Evolutionary conservation across 179 eudicot species (phyloP), one percentile per base, ranked within the genome.

Genomic region (Gypsophila paniculata): DNA sequence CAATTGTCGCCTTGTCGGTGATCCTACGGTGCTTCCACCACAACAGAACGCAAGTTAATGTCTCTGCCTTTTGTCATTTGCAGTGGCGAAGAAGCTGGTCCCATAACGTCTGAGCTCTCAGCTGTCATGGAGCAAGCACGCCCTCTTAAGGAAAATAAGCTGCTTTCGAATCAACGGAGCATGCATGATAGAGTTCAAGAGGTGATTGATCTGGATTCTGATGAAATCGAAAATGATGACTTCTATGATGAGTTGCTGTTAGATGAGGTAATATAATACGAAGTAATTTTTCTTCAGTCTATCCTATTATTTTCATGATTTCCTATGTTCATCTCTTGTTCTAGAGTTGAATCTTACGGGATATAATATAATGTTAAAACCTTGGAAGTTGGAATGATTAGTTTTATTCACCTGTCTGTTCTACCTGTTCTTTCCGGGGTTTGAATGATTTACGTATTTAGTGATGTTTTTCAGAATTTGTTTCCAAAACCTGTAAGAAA

Each of bases 71-170:
- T 62, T 74, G 44, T 65, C 74, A 42, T 66, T 71, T 84, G 80
- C 86, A 93, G 98, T 76, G 98, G 98, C 34, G 54, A 81, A 76
- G 88, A 86, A 76, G 74, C 85, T 63, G 98, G 98, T 71, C 80
- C 77, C 26, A 53, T 88, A 8, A 11, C 7, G 17, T 66, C 80
- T 74, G 85, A 84, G 17, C 70, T 73, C 25, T 76, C 83, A n/a
- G 72, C 23, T 63, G 70, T 66, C 72, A 46, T 53, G 61, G 74
- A 71, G 57, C 74, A 74, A 71, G 75, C 36, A 21, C 68, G 59
- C 10, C 23, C 62, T 39, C 72, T 74, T 23, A 68, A 59, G 44
- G 81, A 78, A 63, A 78, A 78, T 22, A 71, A 26, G 15, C 55
- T 55, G 74, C 73, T 57, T 63, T 48, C 46, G 72, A 57, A 79